Percentiles rank a stretch among this genome's conserved stretches.
phyloP scores from a whole-genome alignment of 2,329 filamentous ascomycete genomes.

The Chrysosporium queenslandicum region DNA sequence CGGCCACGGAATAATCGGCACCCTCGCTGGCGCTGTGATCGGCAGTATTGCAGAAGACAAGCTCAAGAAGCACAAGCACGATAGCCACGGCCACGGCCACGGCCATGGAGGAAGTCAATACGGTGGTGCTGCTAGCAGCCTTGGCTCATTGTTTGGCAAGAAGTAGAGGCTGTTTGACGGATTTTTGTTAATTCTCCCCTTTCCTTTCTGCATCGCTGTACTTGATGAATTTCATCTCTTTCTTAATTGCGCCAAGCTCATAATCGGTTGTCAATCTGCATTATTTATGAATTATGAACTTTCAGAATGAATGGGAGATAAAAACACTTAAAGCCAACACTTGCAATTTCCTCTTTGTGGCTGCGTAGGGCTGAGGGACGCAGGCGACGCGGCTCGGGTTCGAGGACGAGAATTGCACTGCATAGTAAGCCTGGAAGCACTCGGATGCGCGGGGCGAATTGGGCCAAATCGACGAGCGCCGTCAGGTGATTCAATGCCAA shows the following conservation, averaged over 20 bases:
- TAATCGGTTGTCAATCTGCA: background rate
- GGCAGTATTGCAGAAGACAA: conserved; percentile 39
- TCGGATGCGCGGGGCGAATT: background rate
- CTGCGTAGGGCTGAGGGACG: conserved; percentile 1
- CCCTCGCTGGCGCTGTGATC: conserved; percentile 40
- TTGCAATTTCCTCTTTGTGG: background rate
- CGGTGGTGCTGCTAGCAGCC: conserved; percentile 2
- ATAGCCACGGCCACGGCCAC: conserved; percentile 15
- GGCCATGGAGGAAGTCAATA: conserved; percentile 19
- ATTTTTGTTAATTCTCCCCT: background rate
- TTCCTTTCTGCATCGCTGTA: background rate
- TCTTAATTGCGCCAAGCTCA: background rate
- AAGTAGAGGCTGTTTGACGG: conserved; percentile 1
- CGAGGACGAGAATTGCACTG: background rate
- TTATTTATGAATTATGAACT: background rate
- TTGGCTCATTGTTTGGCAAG: conserved; percentile 13
- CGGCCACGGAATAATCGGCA: conserved; percentile 40
- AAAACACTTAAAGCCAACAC: background rate
- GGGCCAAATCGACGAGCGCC: background rate
- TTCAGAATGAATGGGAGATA: background rate
- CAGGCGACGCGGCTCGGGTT: too few relatives aligned
- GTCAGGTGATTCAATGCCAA: background rate
- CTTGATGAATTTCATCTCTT: background rate
- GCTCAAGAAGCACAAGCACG: conserved; percentile 34
- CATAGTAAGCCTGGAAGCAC: background rate